phyloP scores from a whole-genome alignment of 1,284 basidiomycete genomes.

The Ustilago hordei region DNA sequence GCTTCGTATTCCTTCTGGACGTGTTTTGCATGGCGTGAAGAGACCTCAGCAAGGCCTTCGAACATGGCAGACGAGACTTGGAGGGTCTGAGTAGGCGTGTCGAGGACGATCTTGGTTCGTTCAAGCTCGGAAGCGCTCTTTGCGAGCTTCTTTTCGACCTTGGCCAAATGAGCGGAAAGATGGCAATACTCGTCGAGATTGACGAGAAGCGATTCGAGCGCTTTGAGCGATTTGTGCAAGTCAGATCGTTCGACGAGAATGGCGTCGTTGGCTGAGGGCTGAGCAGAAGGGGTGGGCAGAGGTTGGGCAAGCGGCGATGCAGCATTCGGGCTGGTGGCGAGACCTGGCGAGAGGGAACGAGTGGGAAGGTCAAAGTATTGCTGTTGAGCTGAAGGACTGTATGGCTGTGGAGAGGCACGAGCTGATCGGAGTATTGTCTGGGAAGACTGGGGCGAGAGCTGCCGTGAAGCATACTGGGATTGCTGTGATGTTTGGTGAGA shows the following conservation, averaged over 20 bases:
- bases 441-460: conserved; percentile 35
- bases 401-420: conserved; percentile 29
- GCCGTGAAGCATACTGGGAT: conserved; percentile 12
- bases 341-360: conserved; percentile 13
- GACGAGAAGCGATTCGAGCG: conserved; percentile 63
- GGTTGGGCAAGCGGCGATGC: conserved; percentile 23
- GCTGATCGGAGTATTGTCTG: conserved; percentile 21
- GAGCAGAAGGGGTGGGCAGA: conserved; percentile 11
- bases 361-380: conserved; percentile 45
- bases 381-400: conserved; percentile 34
- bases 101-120: conserved; percentile 58
- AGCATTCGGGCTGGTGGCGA: conserved; percentile 9
- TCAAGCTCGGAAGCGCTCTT: conserved; percentile 59
- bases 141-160: conserved; percentile 63
- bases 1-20: conserved; percentile 67
- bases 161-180: conserved; percentile 56
- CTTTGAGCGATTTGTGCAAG: conserved; percentile 65
- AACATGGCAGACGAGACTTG: conserved; percentile 56
- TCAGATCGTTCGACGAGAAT: conserved; percentile 58
- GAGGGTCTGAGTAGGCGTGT: conserved; percentile 59
- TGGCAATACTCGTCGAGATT: conserved; percentile 67
- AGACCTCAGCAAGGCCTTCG: conserved; percentile 58
- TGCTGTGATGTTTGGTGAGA: conserved; percentile 17
- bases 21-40: conserved; percentile 60
- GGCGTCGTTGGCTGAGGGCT: conserved; percentile 8